Conservation (phyloP, 441 rosid species). For the Erysimum cheiri region DNA sequence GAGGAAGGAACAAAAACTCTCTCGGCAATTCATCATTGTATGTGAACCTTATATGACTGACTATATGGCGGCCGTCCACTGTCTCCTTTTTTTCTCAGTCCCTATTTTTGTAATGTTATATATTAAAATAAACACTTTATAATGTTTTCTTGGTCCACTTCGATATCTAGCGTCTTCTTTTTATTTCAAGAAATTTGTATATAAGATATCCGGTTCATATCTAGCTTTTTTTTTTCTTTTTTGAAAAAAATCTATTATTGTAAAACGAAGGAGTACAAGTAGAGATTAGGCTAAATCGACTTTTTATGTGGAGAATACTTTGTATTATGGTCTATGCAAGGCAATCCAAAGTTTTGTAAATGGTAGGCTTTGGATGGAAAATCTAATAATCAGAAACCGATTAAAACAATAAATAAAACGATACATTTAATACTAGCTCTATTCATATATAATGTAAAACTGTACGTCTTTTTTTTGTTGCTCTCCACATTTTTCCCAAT, state of each 20-base stretch:
- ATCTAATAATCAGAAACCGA: neutral
- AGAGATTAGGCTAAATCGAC: neutral
- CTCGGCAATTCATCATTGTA: constrained; percentile 45
- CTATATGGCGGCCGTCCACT: constrained; percentile 40
- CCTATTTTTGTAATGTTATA: constrained; percentile 21
- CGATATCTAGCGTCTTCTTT: constrained; percentile 28
- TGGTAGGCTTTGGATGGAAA: neutral
- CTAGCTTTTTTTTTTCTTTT: constrained; percentile 4
- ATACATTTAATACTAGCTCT: too few species aligned
- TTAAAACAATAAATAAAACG: neutral
- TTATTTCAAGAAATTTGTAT: neutral
- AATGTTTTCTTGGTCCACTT: constrained; percentile 12
- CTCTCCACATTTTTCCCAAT: too few species aligned
- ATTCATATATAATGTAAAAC: too few species aligned
- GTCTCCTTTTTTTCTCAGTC: constrained; percentile 22
- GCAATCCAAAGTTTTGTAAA: neutral
- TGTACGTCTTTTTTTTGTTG: too few species aligned
- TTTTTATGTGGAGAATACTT: neutral
- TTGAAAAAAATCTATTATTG: neutral
- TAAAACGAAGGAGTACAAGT: neutral
- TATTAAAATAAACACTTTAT: constrained; percentile 1
- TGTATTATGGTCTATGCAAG: neutral
- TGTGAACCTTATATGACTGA: constrained; percentile 41
- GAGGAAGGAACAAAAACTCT: constrained; percentile 37
- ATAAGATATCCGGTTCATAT: constrained; percentile 15